A percentile compares a stretch with the other conserved stretches of the same genome.
These are phyloP conservation scores for Nadsonia starkeyi-henricii DNA, from an alignment of 1,139 yeast genomes.

Conservation along the genomic window DNA sequence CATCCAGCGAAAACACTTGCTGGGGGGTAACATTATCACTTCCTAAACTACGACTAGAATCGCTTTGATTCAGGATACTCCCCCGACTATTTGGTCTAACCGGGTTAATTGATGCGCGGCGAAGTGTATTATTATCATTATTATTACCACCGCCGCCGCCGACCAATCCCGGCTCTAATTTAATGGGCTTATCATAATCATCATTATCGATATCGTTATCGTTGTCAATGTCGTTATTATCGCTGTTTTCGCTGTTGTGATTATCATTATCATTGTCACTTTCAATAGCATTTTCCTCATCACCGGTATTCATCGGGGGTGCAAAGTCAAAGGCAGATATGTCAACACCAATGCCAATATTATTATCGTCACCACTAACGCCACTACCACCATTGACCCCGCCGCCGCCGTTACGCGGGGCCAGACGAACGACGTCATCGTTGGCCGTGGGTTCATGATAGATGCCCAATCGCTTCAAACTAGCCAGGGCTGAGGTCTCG, in stretches of 20 bases:
- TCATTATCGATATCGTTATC: too few species aligned
- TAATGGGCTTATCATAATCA: too few species aligned
- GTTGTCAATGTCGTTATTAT: too few species aligned
- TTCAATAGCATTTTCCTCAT: not conserved
- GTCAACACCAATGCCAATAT: not conserved
- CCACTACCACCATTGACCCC: not conserved
- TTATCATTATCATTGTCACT: not conserved
- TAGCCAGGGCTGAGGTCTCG: slow-evolving; percentile 69
- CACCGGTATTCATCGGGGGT: too few species aligned
- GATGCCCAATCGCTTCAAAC: slow-evolving; percentile 66
- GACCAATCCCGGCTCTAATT: too few species aligned
- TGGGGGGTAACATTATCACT: not conserved
- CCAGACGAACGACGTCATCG: slow-evolving; percentile 25
- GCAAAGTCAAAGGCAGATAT: too few species aligned
- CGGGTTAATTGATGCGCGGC: too few species aligned
- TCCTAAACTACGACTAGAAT: too few species aligned
- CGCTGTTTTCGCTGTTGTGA: not conserved
- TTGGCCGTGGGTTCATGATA: slow-evolving; percentile 48
- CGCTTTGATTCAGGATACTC: too few species aligned
- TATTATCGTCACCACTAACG: not conserved
- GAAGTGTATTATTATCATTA: too few species aligned
- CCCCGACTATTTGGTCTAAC: too few species aligned
- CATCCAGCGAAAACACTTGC: not conserved
- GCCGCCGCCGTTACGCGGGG: not conserved
- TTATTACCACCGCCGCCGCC: too few species aligned